Evolutionary conservation across 768 basidiomycete genomes (phyloP).

Genomic region (Cystofilobasidium ferigula): DNA sequence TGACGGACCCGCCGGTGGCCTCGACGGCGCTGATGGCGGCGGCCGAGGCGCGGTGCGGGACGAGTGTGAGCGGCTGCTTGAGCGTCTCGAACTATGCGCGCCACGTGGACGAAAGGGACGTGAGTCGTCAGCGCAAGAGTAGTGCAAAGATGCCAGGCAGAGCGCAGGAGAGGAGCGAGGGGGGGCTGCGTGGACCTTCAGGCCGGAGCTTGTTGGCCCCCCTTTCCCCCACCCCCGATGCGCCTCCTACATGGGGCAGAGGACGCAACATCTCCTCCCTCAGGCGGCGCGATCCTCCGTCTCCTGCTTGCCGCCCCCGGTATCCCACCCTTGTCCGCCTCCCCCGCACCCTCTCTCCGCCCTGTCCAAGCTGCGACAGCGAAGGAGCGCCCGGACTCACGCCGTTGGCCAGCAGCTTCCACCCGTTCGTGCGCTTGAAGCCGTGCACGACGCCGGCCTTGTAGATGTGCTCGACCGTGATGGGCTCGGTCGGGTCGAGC

Average conservation of each 20-base stretch:
- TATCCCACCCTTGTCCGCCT: too few relatives aligned
- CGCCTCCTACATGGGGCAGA: too few relatives aligned
- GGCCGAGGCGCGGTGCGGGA: slow-evolving; percentile 72
- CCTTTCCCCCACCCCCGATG: too few relatives aligned
- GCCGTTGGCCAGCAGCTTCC: slow-evolving; percentile 71
- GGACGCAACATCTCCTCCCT: too few relatives aligned
- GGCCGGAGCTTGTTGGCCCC: too few relatives aligned
- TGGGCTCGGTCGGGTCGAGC: slow-evolving; percentile 65
- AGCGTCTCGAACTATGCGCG: slow-evolving; percentile 30
- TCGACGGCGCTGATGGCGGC: slow-evolving; percentile 78
- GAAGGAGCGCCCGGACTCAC: slow-evolving; percentile 45
- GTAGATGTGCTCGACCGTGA: slow-evolving; percentile 78
- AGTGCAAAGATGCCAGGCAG: neutral
- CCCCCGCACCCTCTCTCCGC: too few relatives aligned
- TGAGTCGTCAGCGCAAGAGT: neutral
- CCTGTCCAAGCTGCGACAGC: too few relatives aligned
- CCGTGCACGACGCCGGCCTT: slow-evolving; percentile 33
- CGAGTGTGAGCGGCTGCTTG: slow-evolving; percentile 57
- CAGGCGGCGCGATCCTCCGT: too few relatives aligned
- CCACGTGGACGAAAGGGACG: slow-evolving; percentile 14
- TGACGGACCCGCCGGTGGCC: slow-evolving; percentile 63
- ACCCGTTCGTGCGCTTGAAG: slow-evolving; percentile 47
- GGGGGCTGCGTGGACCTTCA: too few relatives aligned
- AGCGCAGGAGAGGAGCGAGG: too few relatives aligned
- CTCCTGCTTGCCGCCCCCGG: too few relatives aligned